Evolutionary conservation across 2,329 filamentous ascomycete genomes (phyloP).

Genomic region (Moelleriella libera): DNA sequence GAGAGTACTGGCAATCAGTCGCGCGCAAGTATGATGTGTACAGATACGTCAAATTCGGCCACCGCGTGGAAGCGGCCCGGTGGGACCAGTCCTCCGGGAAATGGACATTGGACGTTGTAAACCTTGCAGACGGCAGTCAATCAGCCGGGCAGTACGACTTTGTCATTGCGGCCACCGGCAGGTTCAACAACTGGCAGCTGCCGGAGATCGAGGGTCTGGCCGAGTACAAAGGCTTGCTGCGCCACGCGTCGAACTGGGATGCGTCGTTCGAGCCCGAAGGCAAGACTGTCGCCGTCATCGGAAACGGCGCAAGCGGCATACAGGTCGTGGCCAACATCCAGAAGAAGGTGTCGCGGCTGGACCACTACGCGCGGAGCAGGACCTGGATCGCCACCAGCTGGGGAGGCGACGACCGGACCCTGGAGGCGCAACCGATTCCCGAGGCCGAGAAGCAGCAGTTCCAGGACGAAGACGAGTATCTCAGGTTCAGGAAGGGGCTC

Average conservation of each 20-base stretch:
- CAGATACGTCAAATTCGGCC: constrained; percentile 37
- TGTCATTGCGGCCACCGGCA: constrained; percentile 47
- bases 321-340: constrained; percentile 41
- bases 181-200: constrained; percentile 51
- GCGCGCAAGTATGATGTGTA: constrained; percentile 53
- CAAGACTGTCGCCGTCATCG: constrained; percentile 43
- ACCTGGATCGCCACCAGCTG: constrained; percentile 57
- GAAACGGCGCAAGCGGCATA: constrained; percentile 48
- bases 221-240: constrained; percentile 37
- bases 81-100: constrained; percentile 38
- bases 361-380: constrained; percentile 50
- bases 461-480: constrained; percentile 44
- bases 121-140: constrained; percentile 20
- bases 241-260: constrained; percentile 50
- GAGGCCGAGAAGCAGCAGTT: constrained; percentile 44
- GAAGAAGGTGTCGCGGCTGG: constrained; percentile 31
- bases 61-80: constrained; percentile 36
- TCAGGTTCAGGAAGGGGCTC: constrained; percentile 40
- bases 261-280: constrained; percentile 29
- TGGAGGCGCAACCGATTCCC: constrained; percentile 39
- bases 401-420: constrained; percentile 37
- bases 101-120: constrained; percentile 39
- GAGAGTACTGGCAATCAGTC: constrained; percentile 48
- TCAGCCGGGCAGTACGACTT: constrained; percentile 39
- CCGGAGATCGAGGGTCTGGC: constrained; percentile 45